These are phyloP conservation scores for Coemansia sp. DNA, from an alignment of 192 early-diverging fungal species.

Conservation along the genomic window DNA sequence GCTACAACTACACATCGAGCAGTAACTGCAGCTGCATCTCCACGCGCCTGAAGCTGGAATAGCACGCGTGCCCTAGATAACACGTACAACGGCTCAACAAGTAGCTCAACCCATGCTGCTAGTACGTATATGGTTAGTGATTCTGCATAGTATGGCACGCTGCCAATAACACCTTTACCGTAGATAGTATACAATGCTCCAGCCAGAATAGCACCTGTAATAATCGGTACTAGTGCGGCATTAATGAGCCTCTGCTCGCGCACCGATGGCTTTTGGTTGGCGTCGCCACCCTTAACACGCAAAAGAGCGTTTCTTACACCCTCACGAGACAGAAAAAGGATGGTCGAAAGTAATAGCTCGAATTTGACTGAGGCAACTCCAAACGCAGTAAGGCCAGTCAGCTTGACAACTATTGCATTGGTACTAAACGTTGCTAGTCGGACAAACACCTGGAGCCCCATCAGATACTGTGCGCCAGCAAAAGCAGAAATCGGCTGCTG, in stretches of 20 bases:
- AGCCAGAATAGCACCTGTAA: constrained; percentile 39
- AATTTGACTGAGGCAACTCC: constrained; percentile 81
- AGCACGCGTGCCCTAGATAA: constrained; percentile 65
- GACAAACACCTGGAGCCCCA: constrained; percentile 73
- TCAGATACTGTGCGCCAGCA: constrained; percentile 70
- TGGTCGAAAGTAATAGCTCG: constrained; percentile 84
- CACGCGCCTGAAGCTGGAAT: constrained; percentile 73
- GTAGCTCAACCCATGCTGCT: constrained; percentile 77
- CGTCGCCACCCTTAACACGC: constrained; percentile 37
- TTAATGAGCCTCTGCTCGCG: constrained; percentile 42
- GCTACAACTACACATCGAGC: constrained; percentile 71
- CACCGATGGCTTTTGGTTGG: constrained; percentile 8
- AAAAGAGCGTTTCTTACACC: constrained; percentile 72
- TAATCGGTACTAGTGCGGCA: constrained; percentile 50
- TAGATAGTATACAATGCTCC: constrained; percentile 55
- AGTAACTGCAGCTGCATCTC: constrained; percentile 80
- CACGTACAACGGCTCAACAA: constrained; percentile 84
- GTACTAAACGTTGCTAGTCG: constrained; percentile 76
- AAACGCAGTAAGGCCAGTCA: constrained; percentile 67
- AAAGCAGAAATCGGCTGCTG: constrained; percentile 17
- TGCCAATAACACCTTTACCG: constrained; percentile 13
- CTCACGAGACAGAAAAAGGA: constrained; percentile 89
- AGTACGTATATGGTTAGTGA: constrained; percentile 67
- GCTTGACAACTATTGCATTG: constrained; percentile 74
- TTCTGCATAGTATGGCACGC: constrained; percentile 52